phyloP scores from a whole-genome alignment of 768 basidiomycete species.

The Lactarius quietus region DNA sequence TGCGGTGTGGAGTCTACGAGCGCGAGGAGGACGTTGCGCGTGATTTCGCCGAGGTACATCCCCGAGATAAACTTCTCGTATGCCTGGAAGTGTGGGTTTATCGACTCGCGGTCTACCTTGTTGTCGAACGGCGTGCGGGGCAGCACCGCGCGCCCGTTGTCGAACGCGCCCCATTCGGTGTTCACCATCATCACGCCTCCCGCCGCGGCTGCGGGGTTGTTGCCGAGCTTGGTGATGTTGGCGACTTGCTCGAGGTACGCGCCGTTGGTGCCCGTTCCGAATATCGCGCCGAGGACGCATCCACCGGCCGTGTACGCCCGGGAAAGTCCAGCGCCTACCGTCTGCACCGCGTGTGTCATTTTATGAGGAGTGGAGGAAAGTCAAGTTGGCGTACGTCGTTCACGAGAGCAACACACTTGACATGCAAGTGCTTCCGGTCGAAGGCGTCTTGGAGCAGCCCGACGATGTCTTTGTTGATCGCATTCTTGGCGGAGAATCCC shows the following conservation, averaged over 20 bases:
- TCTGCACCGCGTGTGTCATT: conserved; percentile 45
- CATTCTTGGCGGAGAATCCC: conserved; percentile 90
- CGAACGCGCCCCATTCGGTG: conserved; percentile 98
- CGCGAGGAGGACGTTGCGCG: conserved; percentile 78
- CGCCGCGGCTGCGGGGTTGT: conserved; percentile 51
- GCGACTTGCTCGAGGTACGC: conserved; percentile 89
- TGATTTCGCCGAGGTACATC: conserved; percentile 97
- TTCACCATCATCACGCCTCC: conserved; percentile 91
- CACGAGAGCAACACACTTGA: conserved; percentile 86
- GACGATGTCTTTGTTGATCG: conserved; percentile 86
- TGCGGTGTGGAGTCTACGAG: conserved; percentile 73
- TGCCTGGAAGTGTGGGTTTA: conserved; percentile 89
- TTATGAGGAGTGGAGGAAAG: background rate
- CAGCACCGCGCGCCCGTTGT: conserved; percentile 84
- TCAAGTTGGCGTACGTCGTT: conserved; percentile 68
- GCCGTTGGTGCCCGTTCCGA: conserved; percentile 98
- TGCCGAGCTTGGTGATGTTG: conserved; percentile 80
- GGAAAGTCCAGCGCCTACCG: conserved; percentile 91
- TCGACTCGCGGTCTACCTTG: conserved; percentile 86
- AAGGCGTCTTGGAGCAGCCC: conserved; percentile 89
- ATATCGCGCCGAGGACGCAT: conserved; percentile 86
- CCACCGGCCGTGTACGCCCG: conserved; percentile 92
- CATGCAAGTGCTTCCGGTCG: conserved; percentile 87
- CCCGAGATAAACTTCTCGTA: conserved; percentile 99
- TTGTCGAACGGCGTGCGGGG: conserved; percentile 91